Evolutionary conservation across 192 early-diverging fungal species (phyloP).

Genomic region (Obelidium mucronatum): DNA sequence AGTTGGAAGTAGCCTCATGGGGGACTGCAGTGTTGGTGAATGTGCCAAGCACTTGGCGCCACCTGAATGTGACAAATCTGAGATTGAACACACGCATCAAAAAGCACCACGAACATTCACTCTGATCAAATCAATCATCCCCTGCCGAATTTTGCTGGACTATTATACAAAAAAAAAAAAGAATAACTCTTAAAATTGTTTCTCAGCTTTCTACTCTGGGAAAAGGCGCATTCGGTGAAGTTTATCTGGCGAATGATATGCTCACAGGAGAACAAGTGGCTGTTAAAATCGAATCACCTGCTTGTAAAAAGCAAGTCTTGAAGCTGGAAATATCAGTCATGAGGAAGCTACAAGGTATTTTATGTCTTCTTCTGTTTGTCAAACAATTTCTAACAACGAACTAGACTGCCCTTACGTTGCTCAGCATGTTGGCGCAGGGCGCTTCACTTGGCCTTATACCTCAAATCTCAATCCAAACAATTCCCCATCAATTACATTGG

Average conservation of each 20-base stretch:
- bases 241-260: constrained; percentile 56
- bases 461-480: constrained; percentile 17
- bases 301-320: constrained; percentile 56
- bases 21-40: too few species aligned
- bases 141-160: neutral
- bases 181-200: too few species aligned
- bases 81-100: neutral
- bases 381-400: neutral
- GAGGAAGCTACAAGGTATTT: constrained; percentile 43
- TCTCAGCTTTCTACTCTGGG: constrained; percentile 50
- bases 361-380: neutral
- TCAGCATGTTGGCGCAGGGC: constrained; percentile 48
- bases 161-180: too few species aligned
- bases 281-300: constrained; percentile 62
- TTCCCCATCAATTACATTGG: constrained; percentile 17
- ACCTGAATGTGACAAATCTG: too few species aligned
- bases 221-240: constrained; percentile 64
- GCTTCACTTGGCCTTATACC: constrained; percentile 44
- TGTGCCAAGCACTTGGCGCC: too few species aligned
- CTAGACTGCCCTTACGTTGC: constrained; percentile 47
- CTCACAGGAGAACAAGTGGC: constrained; percentile 46
- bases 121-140: too few species aligned
- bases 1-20: too few species aligned
- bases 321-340: constrained; percentile 59
- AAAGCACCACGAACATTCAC: neutral